Evolutionary conservation across 2,329 filamentous ascomycete species (phyloP), one percentile per base, ranked within the genome.

Genomic region (Fusarium penzigii): DNA sequence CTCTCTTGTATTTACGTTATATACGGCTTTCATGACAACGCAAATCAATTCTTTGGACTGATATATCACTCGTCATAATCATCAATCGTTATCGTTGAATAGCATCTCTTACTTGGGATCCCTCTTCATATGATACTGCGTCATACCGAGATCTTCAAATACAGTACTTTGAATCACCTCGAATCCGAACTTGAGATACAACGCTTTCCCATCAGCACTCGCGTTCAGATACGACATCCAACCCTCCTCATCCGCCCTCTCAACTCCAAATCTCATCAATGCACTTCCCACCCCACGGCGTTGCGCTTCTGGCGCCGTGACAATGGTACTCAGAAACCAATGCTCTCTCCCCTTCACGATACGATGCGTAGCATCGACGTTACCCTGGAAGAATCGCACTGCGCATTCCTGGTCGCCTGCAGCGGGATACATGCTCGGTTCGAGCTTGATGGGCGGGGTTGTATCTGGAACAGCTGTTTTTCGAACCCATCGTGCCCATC

Each of bases 311-410:
- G 64, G 64, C 13, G 62, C 57, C 3, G 74, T 70, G 2, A 66
- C 64, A 8, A 72, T 57, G 10, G 63, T 65, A 25, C 67, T 68
- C 12, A 76, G 50, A 46, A 69, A 72, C 66, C 73, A 72, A 43
- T 63, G 57, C 6, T 50, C 55, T 1, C 58, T 59, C 3, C 53
- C 60, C 8, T 54, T 62, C 52, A 73, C 64, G 39, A 70, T 42
- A 11, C 61, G 50, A 7, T 36, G 40, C 16, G 57, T 54, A 2
- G 56, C 64, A 34, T 65, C 59, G 39, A 50, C 51, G 17, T 68
- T 70, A 6, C 55, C 56, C 48, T 68, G 66, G 46, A 79, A 79
- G 65, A 80, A 80, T 7, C 62, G 44, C 10, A 67, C 63, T 1
- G 72, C 76, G 11, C 75, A 59, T 29, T 59, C 59, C 42, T 62